phyloP scores from a whole-genome alignment of 768 basidiomycete species.

The Lentinula edodes region DNA sequence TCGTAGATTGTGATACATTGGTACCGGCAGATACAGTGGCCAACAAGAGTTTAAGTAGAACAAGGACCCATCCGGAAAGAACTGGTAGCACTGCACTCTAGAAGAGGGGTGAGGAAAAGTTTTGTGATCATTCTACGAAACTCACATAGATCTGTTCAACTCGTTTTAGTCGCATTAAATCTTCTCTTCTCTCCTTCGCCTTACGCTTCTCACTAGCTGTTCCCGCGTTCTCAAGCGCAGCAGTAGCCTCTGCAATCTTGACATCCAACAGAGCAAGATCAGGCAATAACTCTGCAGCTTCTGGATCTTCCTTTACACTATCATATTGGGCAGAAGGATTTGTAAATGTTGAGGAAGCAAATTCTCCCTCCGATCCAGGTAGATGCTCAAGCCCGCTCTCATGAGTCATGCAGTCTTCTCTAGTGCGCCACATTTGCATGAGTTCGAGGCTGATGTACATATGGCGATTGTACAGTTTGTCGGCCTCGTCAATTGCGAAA shows the following conservation, averaged over 20 bases:
- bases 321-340: constrained; percentile 14
- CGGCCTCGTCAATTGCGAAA: constrained; percentile 94
- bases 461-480: constrained; percentile 82
- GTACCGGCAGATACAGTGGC: constrained; percentile 87
- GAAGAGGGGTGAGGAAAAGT: neutral
- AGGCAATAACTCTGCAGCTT: constrained; percentile 57
- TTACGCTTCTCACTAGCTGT: constrained; percentile 50
- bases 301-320: constrained; percentile 35
- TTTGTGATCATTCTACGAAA: neutral
- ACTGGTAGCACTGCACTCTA: constrained; percentile 83
- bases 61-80: constrained; percentile 86
- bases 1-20: constrained; percentile 59
- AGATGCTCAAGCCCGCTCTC: constrained; percentile 88
- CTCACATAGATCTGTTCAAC: constrained; percentile 93
- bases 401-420: constrained; percentile 91
- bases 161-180: constrained; percentile 81
- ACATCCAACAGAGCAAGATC: constrained; percentile 68
- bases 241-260: constrained; percentile 66
- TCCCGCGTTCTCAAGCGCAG: constrained; percentile 44
- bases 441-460: constrained; percentile 87
- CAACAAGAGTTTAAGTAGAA: constrained; percentile 85
- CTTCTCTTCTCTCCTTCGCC: constrained; percentile 65
- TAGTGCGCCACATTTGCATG: constrained; percentile 91
- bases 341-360: constrained; percentile 45
- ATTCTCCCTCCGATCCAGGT: constrained; percentile 59